Evolutionary conservation across 257 asterid genomes (phyloP).

Genomic region (Verbascum thapsus): DNA sequence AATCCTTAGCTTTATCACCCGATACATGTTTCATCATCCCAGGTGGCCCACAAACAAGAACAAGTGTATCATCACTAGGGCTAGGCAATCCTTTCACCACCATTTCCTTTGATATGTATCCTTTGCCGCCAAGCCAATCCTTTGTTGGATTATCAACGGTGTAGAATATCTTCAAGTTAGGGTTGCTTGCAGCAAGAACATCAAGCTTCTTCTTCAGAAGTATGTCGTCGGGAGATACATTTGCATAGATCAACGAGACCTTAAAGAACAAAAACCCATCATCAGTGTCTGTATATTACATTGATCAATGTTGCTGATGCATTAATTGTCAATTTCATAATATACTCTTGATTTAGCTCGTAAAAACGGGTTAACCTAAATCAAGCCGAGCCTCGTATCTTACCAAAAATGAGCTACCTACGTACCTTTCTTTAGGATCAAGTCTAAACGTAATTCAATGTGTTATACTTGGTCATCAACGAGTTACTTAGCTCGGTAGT

Average conservation of each 20-base stretch:
- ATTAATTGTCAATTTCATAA: too few relatives aligned
- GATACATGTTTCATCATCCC: conserved; percentile 91
- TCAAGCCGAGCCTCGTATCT: too few relatives aligned
- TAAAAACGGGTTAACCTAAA: too few relatives aligned
- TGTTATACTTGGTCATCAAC: too few relatives aligned
- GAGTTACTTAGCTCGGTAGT: too few relatives aligned
- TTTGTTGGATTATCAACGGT: conserved; percentile 86
- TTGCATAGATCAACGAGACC: conserved; percentile 89
- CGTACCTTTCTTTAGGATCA: too few relatives aligned
- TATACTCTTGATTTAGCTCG: too few relatives aligned
- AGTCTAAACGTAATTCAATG: too few relatives aligned
- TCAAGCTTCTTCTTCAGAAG: conserved; percentile 95
- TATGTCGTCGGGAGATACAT: conserved; percentile 95
- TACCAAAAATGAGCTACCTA: too few relatives aligned
- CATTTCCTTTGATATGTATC: conserved; percentile 84
- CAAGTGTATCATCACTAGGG: conserved; percentile 78
- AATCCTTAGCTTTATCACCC: conserved; percentile 82
- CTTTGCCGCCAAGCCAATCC: conserved; percentile 88
- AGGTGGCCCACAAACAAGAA: conserved; percentile 98
- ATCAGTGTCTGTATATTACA: conserved; percentile 15
- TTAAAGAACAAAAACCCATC: conserved; percentile 33
- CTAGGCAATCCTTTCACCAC: conserved; percentile 82
- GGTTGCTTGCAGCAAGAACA: conserved; percentile 74
- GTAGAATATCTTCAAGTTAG: conserved; percentile 86
- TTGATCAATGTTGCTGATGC: conserved; percentile 2